These are phyloP conservation scores for Smittium culicis DNA, from an alignment of 371 early-diverging fungal genomes.

Conservation along the genomic window DNA sequence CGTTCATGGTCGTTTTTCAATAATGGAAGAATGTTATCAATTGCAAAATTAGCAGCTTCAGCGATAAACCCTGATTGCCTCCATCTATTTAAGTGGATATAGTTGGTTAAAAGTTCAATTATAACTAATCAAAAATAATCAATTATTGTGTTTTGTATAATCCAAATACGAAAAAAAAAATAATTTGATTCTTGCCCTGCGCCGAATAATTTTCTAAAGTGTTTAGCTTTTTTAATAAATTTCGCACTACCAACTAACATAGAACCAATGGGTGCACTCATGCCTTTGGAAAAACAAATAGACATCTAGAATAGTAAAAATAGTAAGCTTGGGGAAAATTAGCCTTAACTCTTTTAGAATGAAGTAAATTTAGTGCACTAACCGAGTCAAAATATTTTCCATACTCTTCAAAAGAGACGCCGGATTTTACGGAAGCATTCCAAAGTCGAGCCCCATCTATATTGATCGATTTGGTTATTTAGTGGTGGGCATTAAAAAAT, in stretches of 20 bases:
- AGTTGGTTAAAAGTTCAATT: background rate
- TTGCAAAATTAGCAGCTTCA: conserved; percentile 56
- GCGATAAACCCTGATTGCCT: conserved; percentile 74
- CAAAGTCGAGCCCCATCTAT: conserved; percentile 82
- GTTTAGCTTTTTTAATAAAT: conserved; percentile 63
- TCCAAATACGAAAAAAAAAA: background rate
- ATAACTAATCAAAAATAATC: background rate
- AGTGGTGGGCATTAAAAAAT: no score
- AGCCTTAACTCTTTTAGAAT: background rate
- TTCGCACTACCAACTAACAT: conserved; percentile 54
- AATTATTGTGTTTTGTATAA: background rate
- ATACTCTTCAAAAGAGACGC: conserved; percentile 51
- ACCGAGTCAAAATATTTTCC: conserved; percentile 64
- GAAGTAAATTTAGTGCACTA: conserved; percentile 34
- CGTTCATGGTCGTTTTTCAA: conserved; percentile 52
- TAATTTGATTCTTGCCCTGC: conserved; percentile 20
- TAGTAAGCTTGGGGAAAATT: background rate
- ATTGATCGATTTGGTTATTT: no score
- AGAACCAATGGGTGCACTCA: conserved; percentile 87
- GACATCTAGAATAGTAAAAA: conserved; percentile 1
- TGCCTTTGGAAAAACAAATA: conserved; percentile 66
- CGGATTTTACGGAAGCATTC: conserved; percentile 67
- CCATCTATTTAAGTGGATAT: no score
- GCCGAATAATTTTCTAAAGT: conserved; percentile 79
- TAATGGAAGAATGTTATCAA: conserved; percentile 46